A percentile compares a stretch with the other conserved stretches of the same genome.
Evolutionary conservation across 306 rosid species (phyloP).

Genomic region (Lablab purpureus): DNA sequence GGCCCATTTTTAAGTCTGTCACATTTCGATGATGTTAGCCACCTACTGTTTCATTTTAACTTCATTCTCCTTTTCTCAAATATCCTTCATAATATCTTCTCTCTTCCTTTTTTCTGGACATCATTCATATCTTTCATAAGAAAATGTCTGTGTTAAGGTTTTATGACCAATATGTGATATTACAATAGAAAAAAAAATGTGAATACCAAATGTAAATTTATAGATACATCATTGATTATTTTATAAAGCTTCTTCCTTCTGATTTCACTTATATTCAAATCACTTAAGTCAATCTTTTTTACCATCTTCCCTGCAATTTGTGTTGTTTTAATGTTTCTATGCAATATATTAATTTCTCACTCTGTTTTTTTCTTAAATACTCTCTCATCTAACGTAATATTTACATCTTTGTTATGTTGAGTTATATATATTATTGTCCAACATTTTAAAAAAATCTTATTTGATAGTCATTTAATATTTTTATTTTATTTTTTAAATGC

Average conservation of each 20-base stretch:
- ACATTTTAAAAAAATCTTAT: no score
- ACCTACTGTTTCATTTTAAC: slow-evolving; percentile 12
- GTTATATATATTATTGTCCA: neutral
- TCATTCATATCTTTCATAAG: neutral
- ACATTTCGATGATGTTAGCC: slow-evolving; percentile 32
- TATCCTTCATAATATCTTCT: neutral
- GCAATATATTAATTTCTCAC: neutral
- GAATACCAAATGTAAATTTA: neutral
- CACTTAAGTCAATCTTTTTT: neutral
- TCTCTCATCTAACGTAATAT: neutral
- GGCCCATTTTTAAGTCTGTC: slow-evolving; percentile 3
- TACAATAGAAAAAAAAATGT: no score
- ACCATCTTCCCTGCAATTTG: neutral
- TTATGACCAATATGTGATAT: no score
- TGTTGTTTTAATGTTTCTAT: neutral
- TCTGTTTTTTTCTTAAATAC: neutral
- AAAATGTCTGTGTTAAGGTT: no score
- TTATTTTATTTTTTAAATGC: neutral
- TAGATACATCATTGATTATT: neutral
- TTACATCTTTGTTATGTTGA: neutral
- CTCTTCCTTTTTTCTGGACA: neutral
- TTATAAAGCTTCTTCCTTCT: neutral
- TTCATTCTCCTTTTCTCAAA: neutral
- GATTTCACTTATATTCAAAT: neutral
- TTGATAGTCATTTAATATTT: no score